Percentiles rank a stretch among this genome's conserved stretches.
Conservation (phyloP, 768 basidiomycete genomes). For the Boletellus emodensis region DNA sequence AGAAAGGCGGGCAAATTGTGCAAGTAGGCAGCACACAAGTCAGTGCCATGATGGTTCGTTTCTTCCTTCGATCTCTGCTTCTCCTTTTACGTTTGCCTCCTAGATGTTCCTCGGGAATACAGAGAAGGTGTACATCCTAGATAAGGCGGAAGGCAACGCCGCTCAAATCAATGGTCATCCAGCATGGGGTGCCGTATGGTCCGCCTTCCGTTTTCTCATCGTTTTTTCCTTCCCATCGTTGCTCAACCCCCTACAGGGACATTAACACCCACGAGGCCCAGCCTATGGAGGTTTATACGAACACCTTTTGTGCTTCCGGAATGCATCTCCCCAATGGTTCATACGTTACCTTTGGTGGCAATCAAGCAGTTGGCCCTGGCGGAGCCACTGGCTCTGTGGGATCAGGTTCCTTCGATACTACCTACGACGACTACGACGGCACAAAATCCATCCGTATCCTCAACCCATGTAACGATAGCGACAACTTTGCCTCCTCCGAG, state of each 20-base stretch:
- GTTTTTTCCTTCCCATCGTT: not conserved
- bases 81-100: not conserved
- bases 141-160: slow-evolving; percentile 82
- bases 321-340: slow-evolving; percentile 81
- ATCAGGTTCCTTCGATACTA: slow-evolving; percentile 55
- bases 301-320: slow-evolving; percentile 79
- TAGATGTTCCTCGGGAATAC: slow-evolving; percentile 80
- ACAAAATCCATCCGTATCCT: slow-evolving; percentile 75
- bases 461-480: slow-evolving; percentile 58
- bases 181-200: slow-evolving; percentile 74
- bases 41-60: slow-evolving; percentile 52
- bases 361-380: slow-evolving; percentile 65
- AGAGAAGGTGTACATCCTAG: slow-evolving; percentile 84
- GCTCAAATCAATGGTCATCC: slow-evolving; percentile 64
- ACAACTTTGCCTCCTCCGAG: slow-evolving; percentile 43
- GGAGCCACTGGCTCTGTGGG: slow-evolving; percentile 54
- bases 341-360: slow-evolving; percentile 72
- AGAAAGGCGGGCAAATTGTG: slow-evolving; percentile 22
- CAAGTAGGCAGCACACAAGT: slow-evolving; percentile 37
- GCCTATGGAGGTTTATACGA: slow-evolving; percentile 47
- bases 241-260: slow-evolving; percentile 16
- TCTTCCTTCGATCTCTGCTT: not conserved
- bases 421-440: slow-evolving; percentile 80
- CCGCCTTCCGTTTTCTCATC: not conserved
- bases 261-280: slow-evolving; percentile 17